Evolutionary conservation across 2,329 filamentous ascomycete species (phyloP), one percentile per base, ranked within the genome.

Genomic region (Aspergillus sp.): DNA sequence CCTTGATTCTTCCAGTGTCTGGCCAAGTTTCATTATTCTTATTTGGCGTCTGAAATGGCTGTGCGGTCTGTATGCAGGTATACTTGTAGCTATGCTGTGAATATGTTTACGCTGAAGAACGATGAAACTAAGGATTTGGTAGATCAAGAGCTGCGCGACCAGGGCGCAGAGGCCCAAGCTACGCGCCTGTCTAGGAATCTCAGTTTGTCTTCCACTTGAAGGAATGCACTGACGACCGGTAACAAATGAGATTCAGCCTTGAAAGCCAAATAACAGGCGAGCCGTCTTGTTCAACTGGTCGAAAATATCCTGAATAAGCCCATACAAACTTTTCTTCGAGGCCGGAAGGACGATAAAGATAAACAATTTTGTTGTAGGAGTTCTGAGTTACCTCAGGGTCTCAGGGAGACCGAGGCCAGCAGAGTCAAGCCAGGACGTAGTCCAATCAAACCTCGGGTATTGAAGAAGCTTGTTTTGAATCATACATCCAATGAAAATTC

Each of bases 41-140:
- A 19, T 44, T 44, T 54, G 56, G 56, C 50, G 56, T 57, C 56
- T 41, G 37, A 40, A 54, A 39, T 50, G 56, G 50, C 50, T 50
- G 22, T 34, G 44, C 48, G 49, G 57, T 54, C 47, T 56, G 27
- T 56, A 54, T 56, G 30, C 49, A 46, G 49, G 30, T 56, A 56
- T 48, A 24, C 33, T 45, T 30, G 51, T 42, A 57, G 41, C n/a
- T 57, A 22, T 51, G 20, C 9, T 17, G 37, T 42, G 33, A 52
- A 47, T 33, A 50, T 39, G 51, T 13, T 47, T 50, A 44, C 17
- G 19, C 8, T 40, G 9, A 30, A 30, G 8, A 9, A 30, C 8
- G 27, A 30, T 42, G 33, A 11, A 42, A 12, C 13, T 9, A 20
- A 34, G 17, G 34, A 15, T n/a, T 11, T 37, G 34, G 12, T 37